Evolutionary conservation across 1,284 basidiomycete genomes (phyloP), one percentile per base, ranked within the genome.

Genomic region (Moesziomyces globuligerus): DNA sequence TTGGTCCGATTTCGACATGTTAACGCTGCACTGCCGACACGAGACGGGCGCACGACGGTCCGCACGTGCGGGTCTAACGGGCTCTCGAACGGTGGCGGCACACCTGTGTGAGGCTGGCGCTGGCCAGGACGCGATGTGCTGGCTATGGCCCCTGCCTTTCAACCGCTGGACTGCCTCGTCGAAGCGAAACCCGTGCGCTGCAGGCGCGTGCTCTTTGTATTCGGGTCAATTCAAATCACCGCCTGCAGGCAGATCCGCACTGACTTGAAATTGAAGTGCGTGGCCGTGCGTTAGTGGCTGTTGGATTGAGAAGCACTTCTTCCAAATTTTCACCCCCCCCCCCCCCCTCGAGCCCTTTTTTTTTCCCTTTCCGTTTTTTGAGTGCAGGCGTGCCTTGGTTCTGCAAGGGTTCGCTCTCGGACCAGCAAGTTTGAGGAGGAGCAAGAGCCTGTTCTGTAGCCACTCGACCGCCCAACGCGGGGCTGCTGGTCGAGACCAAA

Each of bases 301-400:
- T 11, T 15, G 29, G 29, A 15, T 32, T 32, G 29, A 32, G 29
- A 32, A 32, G 29, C 48, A 25, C 34, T 64, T 65, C 47, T 65
- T 58, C 55, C 46, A 58, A 54, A 45, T 28, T 58, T 57, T 61
- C 23, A n/a, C 26, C 25, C n/a, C n/a, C n/a, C n/a, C n/a, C n/a
- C n/a, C n/a, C n/a, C n/a, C n/a, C 13, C 29, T 32, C 29, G 29
- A 32, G 9, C 15, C n/a, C 46, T 44, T 48, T 45, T 49, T 15
- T 20, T 25, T 21, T 29, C 32, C 45, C 47, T 48, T 52, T 41
- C 42, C 28, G 46, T 34, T 58, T 23, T 49, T 45, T 18, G 20
- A 4, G 40, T 15, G 11, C n/a, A 17, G 15, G 24, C n/a, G 25
- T 40, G 47, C 37, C 47, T 28, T 15, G 46, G 46, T 24, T 48